phyloP scores from a whole-genome alignment of 2,329 filamentous ascomycete genomes.

The Apiospora sp. region DNA sequence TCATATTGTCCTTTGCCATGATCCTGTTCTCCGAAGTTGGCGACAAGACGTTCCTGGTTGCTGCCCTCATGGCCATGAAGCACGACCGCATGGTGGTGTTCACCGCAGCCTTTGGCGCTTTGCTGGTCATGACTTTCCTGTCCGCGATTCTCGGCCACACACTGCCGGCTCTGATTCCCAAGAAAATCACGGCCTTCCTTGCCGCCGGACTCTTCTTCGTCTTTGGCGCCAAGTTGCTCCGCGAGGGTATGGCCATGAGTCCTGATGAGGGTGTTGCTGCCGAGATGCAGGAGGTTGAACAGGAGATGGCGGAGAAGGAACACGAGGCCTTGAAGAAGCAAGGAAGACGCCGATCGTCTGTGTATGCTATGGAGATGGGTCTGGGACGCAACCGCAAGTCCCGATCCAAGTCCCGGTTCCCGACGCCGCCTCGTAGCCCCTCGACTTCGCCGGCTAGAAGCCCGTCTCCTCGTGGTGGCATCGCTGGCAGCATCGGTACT shows the following conservation, averaged over 20 bases:
- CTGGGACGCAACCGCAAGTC: constrained; percentile 71
- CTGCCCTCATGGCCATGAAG: constrained; percentile 98
- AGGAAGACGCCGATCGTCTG: constrained; percentile 69
- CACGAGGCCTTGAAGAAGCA: constrained; percentile 74
- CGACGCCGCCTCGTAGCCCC: constrained; percentile 81
- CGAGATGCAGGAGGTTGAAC: constrained; percentile 97
- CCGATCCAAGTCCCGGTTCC: constrained; percentile 76
- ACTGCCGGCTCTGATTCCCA: constrained; percentile 87
- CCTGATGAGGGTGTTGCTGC: constrained; percentile 91
- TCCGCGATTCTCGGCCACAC: constrained; percentile 93
- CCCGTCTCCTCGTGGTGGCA: constrained; percentile 54
- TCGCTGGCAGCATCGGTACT: constrained; percentile 45
- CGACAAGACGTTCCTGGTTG: constrained; percentile 98
- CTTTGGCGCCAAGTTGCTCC: constrained; percentile 84
- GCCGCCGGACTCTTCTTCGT: constrained; percentile 87
- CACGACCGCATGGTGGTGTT: constrained; percentile 94
- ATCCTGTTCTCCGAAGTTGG: constrained; percentile 96
- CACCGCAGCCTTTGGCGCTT: constrained; percentile 88
- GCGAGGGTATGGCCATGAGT: constrained; percentile 88
- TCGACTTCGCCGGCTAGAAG: constrained; percentile 77
- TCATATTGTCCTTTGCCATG: constrained; percentile 93
- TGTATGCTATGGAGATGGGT: constrained; percentile 83
- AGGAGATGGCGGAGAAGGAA: constrained; percentile 93
- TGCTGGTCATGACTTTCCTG: constrained; percentile 93
- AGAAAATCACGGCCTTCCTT: constrained; percentile 87